Percentiles rank a stretch among this genome's conserved stretches.
These are phyloP conservation scores for Sporothrix brasiliensis DNA, from an alignment of 2,329 filamentous ascomycete genomes.

Conservation along the genomic window DNA sequence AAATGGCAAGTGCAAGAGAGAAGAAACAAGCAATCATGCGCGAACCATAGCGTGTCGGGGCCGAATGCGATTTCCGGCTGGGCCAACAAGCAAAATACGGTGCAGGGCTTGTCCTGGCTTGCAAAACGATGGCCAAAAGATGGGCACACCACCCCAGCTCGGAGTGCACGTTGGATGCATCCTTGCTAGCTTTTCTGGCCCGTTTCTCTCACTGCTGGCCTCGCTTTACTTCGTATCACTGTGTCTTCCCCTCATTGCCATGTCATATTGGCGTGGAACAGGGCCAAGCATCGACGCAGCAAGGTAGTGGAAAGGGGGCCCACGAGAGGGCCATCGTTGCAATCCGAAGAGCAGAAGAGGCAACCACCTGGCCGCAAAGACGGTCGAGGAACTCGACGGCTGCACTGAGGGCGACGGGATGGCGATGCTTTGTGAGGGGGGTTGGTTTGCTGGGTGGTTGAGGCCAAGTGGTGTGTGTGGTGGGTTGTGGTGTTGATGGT, in stretches of 20 bases:
- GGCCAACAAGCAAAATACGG: neutral
- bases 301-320: conserved; percentile 11
- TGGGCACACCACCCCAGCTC: neutral
- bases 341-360: conserved; percentile 2
- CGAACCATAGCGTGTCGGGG: neutral
- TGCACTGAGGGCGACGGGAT: conserved; percentile 1
- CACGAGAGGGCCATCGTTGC: conserved; percentile 19
- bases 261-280: conserved; percentile 9
- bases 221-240: neutral
- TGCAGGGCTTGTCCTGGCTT: conserved; percentile 5
- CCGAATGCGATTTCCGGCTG: neutral
- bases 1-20: neutral
- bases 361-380: conserved; percentile 20
- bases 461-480: neutral
- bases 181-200: neutral
- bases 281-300: conserved; percentile 4
- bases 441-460: neutral
- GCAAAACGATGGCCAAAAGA: neutral
- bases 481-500: conserved; percentile 5
- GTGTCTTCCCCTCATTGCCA: neutral
- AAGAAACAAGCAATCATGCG: neutral
- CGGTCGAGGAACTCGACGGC: conserved; percentile 1
- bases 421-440: conserved; percentile 14
- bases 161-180: neutral
- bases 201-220: neutral